phyloP scores from a whole-genome alignment of 495 filamentous ascomycete genomes.

The Hypoxylon fuscum region DNA sequence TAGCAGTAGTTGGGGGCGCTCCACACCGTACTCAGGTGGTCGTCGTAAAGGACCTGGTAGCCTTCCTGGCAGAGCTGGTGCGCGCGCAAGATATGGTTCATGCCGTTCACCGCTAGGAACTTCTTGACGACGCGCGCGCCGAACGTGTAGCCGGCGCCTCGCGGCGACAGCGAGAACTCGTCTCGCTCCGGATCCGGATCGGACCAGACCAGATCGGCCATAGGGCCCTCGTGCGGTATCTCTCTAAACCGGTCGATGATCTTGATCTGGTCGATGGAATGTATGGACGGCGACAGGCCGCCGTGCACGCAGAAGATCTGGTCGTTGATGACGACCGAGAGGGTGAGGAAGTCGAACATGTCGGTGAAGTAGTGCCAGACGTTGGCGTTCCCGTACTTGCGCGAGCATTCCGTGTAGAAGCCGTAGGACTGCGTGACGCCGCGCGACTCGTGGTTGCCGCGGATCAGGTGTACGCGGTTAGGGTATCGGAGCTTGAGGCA shows the following conservation, averaged over 20 bases:
- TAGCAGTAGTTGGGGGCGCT: constrained; percentile 98
- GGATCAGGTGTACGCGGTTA: constrained; percentile 88
- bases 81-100: constrained; percentile 95
- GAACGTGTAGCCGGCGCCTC: constrained; percentile 96
- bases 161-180: constrained; percentile 92
- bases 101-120: constrained; percentile 94
- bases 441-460: constrained; percentile 96
- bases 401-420: constrained; percentile 97
- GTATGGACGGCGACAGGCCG: constrained; percentile 91
- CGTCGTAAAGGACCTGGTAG: constrained; percentile 94
- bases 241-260: constrained; percentile 98
- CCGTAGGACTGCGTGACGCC: constrained; percentile 99
- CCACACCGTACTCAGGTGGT: constrained; percentile 95
- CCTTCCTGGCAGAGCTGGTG: constrained; percentile 98
- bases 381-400: constrained; percentile 97
- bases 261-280: constrained; percentile 99
- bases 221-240: constrained; percentile 97
- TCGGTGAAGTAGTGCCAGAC: constrained; percentile 99
- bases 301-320: constrained; percentile 99
- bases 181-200: constrained; percentile 95
- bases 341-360: constrained; percentile 98
- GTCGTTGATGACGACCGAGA: constrained; percentile 97
- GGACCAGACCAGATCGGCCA: constrained; percentile 99
- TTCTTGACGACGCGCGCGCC: constrained; percentile 97
- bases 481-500: constrained; percentile 96